A percentile compares a stretch with the other conserved stretches of the same genome.
Conservation (phyloP, 2,329 filamentous ascomycete species). For the Scopulariopsis brevicaulis region DNA sequence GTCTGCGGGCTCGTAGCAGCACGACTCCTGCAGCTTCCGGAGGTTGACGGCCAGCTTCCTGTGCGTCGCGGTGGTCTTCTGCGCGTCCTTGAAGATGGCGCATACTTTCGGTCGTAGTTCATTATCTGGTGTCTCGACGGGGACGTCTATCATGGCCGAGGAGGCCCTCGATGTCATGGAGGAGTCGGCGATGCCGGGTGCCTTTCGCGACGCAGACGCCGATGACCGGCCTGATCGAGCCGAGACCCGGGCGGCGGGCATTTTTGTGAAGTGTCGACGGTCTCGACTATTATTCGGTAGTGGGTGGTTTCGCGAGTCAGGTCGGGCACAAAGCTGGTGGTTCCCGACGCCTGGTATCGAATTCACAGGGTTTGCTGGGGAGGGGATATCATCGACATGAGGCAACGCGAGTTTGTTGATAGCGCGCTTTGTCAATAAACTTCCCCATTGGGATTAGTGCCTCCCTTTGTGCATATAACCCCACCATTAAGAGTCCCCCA, state of each 20-base stretch:
- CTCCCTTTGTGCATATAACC: not conserved
- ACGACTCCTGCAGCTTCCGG: conserved; percentile 82
- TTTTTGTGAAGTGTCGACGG: conserved; percentile 13
- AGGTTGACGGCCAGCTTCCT: conserved; percentile 80
- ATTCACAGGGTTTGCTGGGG: not conserved
- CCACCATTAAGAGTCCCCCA: not conserved
- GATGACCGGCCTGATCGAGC: conserved; percentile 33
- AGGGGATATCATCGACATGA: not conserved
- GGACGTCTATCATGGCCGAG: conserved; percentile 36
- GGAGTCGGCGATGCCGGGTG: conserved; percentile 23
- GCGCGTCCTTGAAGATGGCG: conserved; percentile 66
- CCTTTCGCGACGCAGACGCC: conserved; percentile 26
- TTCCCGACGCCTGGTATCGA: not conserved
- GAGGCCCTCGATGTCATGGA: conserved; percentile 36
- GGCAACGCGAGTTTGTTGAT: conserved; percentile 2
- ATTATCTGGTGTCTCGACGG: conserved; percentile 60
- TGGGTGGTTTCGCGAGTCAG: not conserved
- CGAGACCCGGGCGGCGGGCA: conserved; percentile 39
- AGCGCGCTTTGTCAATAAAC: conserved; percentile 4
- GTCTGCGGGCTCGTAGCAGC: conserved; percentile 52
- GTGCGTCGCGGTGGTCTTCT: conserved; percentile 81
- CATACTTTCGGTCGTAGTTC: conserved; percentile 64
- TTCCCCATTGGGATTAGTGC: conserved; percentile 1
- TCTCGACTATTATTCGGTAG: not conserved
- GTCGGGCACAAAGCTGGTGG: not conserved